Evolutionary conservation across 345 rosid genomes (phyloP), one percentile per base, ranked within the genome.

Genomic region (Turnera subulata): DNA sequence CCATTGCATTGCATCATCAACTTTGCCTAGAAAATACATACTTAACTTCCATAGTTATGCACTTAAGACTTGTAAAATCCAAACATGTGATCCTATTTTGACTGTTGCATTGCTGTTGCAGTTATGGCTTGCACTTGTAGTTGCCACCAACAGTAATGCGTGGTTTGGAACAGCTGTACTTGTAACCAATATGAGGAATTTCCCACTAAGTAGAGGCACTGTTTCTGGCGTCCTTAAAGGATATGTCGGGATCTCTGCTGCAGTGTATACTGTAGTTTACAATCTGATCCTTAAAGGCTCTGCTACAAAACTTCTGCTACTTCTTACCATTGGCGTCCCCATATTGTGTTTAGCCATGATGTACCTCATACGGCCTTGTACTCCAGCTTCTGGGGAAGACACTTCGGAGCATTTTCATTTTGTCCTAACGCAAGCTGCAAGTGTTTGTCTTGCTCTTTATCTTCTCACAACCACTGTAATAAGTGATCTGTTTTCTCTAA

Each of bases 101-200:
- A 9, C 11, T 11, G 18, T 6, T 14, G 20, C 26, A 0, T 51
- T 76, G 58, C 49, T 59, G 46, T 59, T 59, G 74, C 83, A 93
- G 99, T 69, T 93, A 55, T 93, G 85, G 76, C 49, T 85, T 37
- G 96, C 95, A 23, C 84, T 87, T 20, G 79, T 65, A 62, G 52
- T 93, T 35, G 99, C 76, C 11, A 67, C 94, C 48, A 85, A 89
- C 60, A 82, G 97, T 69, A 83, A 75, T 68, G 86, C 96, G 42
- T 90, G 97, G 97, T 82, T 76, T 71, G 81, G 87, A 60, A 90
- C 95, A 14, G 89, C 93, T 46, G 89, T 87, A 67, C 83, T 90
- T 17, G 96, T 87, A 47, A 90, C 97, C 44, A 90, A 90, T 71
- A 90, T 90, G 97, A 82, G 88, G 80, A 90, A 90, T 76, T 91